Conservation (phyloP, 257 asterid species). For the Salvia hispanica region DNA sequence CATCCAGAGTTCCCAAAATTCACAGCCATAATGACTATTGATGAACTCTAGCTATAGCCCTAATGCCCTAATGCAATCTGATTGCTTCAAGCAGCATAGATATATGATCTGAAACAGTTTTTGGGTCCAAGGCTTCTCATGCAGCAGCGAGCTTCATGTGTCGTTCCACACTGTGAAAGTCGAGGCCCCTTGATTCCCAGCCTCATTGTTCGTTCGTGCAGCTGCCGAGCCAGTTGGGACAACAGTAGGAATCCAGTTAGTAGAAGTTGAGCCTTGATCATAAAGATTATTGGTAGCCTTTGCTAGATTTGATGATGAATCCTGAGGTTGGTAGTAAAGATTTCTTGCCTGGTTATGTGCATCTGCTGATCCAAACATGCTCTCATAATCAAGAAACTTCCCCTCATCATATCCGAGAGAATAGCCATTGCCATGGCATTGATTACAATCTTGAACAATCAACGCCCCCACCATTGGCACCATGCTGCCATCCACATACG, state of each 20-base stretch:
- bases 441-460: constrained; percentile 30
- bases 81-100: constrained; percentile 28
- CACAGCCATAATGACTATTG: constrained; percentile 67
- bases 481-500: constrained; percentile 19
- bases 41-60: constrained; percentile 57
- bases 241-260: constrained; percentile 41
- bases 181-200: constrained; percentile 47
- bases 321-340: constrained; percentile 44
- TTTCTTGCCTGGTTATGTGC: constrained; percentile 39
- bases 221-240: constrained; percentile 43
- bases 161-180: constrained; percentile 70
- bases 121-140: too few relatives aligned
- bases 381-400: constrained; percentile 35
- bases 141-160: too few relatives aligned
- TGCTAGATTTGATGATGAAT: constrained; percentile 23
- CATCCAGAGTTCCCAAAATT: constrained; percentile 71
- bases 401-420: too few relatives aligned
- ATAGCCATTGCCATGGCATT: too few relatives aligned
- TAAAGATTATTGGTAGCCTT: constrained; percentile 3
- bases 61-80: constrained; percentile 27
- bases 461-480: constrained; percentile 24
- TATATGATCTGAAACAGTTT: constrained; percentile 22
- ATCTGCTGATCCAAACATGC: constrained; percentile 32
- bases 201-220: constrained; percentile 28
- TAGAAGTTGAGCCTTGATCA: constrained; percentile 26